A percentile compares a stretch with the other conserved stretches of the same genome.
phyloP scores from a whole-genome alignment of 768 basidiomycete genomes.

The Psilocybe azurescens region DNA sequence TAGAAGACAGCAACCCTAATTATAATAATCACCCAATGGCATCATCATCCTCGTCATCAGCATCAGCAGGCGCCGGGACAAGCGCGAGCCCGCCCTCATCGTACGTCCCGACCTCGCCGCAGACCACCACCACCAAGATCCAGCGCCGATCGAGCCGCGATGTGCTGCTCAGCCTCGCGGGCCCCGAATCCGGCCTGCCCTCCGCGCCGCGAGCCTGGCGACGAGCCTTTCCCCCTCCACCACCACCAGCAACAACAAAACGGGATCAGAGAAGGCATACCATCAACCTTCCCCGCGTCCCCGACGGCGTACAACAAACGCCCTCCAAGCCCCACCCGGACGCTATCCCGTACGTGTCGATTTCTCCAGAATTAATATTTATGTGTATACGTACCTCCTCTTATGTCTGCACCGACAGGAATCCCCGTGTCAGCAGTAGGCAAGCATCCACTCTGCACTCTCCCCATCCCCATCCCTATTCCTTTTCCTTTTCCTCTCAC shows the following conservation, averaged over 20 bases:
- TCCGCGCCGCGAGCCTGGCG: slow-evolving; percentile 55
- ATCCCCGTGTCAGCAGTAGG: slow-evolving; percentile 82
- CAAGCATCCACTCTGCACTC: slow-evolving; percentile 39
- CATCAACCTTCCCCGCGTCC: slow-evolving; percentile 36
- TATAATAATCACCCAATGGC: slow-evolving; percentile 26
- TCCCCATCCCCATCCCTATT: background rate
- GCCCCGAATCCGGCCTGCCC: slow-evolving; percentile 77
- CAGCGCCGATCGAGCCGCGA: slow-evolving; percentile 76
- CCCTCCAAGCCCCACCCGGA: slow-evolving; percentile 73
- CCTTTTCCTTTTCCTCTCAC: slow-evolving; percentile 12
- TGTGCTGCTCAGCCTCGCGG: slow-evolving; percentile 69
- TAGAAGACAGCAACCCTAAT: slow-evolving; percentile 34
- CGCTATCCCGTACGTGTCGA: slow-evolving; percentile 69
- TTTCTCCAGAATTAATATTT: no score
- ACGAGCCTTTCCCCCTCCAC: background rate
- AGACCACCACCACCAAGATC: slow-evolving; percentile 47
- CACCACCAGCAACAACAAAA: slow-evolving; percentile 40
- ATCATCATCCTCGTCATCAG: slow-evolving; percentile 32
- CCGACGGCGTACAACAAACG: slow-evolving; percentile 51
- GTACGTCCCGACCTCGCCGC: slow-evolving; percentile 27
- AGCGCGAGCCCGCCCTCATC: slow-evolving; percentile 35
- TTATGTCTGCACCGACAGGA: slow-evolving; percentile 47
- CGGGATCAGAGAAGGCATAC: slow-evolving; percentile 75
- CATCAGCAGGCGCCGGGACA: slow-evolving; percentile 16
- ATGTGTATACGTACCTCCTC: slow-evolving; percentile 24